Percentiles rank a stretch among this genome's conserved stretches.
These are phyloP conservation scores for Leishmania major DNA, from an alignment of 208 protist species.

Conservation along the genomic window DNA sequence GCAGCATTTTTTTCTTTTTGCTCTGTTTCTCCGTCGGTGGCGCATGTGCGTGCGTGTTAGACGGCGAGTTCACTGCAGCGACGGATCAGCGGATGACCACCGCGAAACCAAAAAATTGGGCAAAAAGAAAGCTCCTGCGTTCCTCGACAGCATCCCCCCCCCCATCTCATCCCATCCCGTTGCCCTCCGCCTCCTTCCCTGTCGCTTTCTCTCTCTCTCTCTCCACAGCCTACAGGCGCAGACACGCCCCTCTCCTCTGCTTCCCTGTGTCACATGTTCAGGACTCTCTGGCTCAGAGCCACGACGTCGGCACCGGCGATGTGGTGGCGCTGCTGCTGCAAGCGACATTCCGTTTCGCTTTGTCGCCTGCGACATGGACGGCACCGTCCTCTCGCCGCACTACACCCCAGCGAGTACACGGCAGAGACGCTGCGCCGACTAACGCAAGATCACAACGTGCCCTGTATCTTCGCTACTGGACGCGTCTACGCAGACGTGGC, in stretches of 20 bases:
- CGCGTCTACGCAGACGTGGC: conserved; percentile 59
- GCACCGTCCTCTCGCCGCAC: conserved; percentile 46
- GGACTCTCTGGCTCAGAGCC: conserved; percentile 6
- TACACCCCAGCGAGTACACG: conserved; percentile 41
- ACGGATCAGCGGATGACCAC: background rate
- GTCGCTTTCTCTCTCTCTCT: background rate
- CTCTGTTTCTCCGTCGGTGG: background rate
- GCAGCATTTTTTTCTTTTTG: background rate
- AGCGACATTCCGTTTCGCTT: conserved; percentile 26
- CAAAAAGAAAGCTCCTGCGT: background rate
- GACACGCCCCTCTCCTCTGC: background rate
- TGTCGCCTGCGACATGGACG: conserved; percentile 65
- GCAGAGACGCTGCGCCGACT: conserved; percentile 50
- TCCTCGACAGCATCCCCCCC: background rate
- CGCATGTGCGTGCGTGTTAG: background rate
- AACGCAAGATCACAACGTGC: conserved; percentile 49
- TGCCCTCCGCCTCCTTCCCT: background rate
- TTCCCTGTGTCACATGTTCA: conserved; percentile 8
- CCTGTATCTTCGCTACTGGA: conserved; percentile 76
- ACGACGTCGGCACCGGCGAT: background rate
- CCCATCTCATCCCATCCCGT: no score
- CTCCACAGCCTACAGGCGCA: background rate
- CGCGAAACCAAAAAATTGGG: background rate
- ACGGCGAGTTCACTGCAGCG: background rate
- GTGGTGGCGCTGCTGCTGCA: background rate